Conservation (phyloP, 2,329 filamentous ascomycete genomes). For the Coniochaeta pulveracea region DNA sequence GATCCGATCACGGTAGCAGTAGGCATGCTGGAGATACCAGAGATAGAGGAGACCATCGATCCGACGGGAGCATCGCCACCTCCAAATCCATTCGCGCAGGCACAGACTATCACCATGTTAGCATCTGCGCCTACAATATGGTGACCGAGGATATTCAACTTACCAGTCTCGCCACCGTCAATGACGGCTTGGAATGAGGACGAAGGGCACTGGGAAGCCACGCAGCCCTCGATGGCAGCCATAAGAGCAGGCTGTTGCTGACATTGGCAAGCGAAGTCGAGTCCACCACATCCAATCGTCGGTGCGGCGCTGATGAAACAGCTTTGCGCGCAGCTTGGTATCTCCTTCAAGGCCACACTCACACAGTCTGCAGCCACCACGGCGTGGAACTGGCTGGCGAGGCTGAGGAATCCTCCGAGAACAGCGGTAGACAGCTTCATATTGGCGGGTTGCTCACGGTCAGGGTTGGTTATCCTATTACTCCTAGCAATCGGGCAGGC, state of each 20-base stretch:
- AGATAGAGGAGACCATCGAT: not conserved
- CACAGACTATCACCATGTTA: conserved; percentile 1
- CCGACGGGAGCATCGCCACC: conserved; percentile 3
- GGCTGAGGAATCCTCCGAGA: too few species aligned
- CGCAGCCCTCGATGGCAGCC: conserved; percentile 20
- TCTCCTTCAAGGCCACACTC: conserved; percentile 14
- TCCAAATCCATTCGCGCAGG: conserved; percentile 1
- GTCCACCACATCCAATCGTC: conserved; percentile 16
- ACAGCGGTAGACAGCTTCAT: too few species aligned
- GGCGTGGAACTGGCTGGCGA: too few species aligned
- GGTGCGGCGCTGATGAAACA: conserved; percentile 19
- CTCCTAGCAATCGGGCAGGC: too few species aligned
- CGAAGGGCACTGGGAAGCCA: conserved; percentile 14
- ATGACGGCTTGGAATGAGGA: conserved; percentile 18
- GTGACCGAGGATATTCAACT: conserved; percentile 3
- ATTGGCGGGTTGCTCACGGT: too few species aligned
- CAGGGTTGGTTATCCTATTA: too few species aligned
- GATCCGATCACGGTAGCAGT: not conserved
- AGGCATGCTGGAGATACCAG: conserved; percentile 3
- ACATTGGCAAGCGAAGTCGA: conserved; percentile 21
- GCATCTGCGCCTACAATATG: not conserved
- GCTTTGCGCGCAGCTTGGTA: conserved; percentile 18
- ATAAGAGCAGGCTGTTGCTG: conserved; percentile 16
- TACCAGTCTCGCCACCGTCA: conserved; percentile 17
- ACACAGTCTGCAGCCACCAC: conserved; percentile 12